Evolutionary conservation across 2,329 filamentous ascomycete species (phyloP).

Genomic region (Thielaviopsis cerberus): DNA sequence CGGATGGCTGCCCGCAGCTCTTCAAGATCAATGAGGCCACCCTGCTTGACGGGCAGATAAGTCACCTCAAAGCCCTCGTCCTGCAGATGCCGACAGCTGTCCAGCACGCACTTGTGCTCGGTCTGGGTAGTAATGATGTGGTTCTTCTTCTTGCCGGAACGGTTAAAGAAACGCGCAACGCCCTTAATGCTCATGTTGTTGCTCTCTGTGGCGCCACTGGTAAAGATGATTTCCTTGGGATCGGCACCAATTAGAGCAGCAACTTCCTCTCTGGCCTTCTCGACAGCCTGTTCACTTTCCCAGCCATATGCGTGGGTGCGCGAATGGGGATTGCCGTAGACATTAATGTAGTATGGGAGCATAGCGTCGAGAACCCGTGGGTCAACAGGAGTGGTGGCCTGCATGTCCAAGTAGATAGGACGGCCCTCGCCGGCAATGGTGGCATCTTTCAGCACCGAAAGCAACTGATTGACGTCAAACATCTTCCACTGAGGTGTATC

Average conservation of each 20-base stretch:
- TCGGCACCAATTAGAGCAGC: conserved; percentile 82
- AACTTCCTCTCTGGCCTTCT: conserved; percentile 67
- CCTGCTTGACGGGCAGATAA: conserved; percentile 78
- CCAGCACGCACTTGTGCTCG: conserved; percentile 95
- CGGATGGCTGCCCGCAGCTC: conserved; percentile 76
- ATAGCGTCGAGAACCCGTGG: conserved; percentile 90
- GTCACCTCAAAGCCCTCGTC: conserved; percentile 93
- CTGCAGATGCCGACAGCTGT: conserved; percentile 90
- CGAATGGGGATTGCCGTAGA: conserved; percentile 94
- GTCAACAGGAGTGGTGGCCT: conserved; percentile 88
- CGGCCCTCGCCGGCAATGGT: conserved; percentile 84
- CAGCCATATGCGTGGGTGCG: conserved; percentile 95
- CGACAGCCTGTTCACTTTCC: conserved; percentile 90
- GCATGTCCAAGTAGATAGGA: conserved; percentile 96
- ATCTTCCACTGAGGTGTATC: no score
- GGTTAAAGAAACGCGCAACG: conserved; percentile 85
- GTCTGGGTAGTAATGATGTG: conserved; percentile 96
- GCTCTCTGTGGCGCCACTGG: conserved; percentile 90
- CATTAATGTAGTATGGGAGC: conserved; percentile 81
- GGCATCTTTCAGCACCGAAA: conserved; percentile 81
- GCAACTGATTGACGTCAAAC: no score
- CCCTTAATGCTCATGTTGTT: conserved; percentile 99
- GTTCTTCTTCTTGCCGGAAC: conserved; percentile 90
- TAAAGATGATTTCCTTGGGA: conserved; percentile 96
- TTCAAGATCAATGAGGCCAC: conserved; percentile 69